These are phyloP conservation scores for Pestalotiopsis sp. DNA, from an alignment of 2,329 filamentous ascomycete species.

Conservation along the genomic window DNA sequence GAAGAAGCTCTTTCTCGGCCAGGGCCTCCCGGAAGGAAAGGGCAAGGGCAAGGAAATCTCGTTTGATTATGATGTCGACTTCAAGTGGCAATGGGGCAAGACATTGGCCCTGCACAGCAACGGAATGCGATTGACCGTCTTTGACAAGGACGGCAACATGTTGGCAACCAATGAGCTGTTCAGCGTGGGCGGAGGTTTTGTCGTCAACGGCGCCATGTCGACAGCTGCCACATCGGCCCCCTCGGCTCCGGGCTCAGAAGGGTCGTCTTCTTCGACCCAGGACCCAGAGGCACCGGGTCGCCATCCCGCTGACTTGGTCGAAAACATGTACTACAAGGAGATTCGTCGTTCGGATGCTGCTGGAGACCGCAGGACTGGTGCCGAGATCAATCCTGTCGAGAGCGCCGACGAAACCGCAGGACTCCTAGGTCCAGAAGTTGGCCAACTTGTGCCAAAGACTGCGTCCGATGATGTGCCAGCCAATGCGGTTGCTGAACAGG, in stretches of 20 bases:
- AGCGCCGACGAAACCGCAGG: slow-evolving; percentile 18
- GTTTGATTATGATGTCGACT: slow-evolving; percentile 53
- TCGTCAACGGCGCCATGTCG: slow-evolving; percentile 52
- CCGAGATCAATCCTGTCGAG: slow-evolving; percentile 42
- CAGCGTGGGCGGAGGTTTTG: slow-evolving; percentile 55
- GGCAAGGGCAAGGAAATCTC: slow-evolving; percentile 45
- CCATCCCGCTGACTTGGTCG: slow-evolving; percentile 51
- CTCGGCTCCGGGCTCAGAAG: slow-evolving; percentile 16
- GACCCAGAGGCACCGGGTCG: slow-evolving; percentile 20
- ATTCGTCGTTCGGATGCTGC: slow-evolving; percentile 49
- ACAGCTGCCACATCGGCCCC: slow-evolving; percentile 35
- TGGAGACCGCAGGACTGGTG: slow-evolving; percentile 45
- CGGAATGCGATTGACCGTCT: slow-evolving; percentile 54
- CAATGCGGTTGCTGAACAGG: slow-evolving; percentile 19
- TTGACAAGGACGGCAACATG: slow-evolving; percentile 47
- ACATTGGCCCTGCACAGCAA: slow-evolving; percentile 56
- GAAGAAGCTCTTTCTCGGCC: slow-evolving; percentile 47
- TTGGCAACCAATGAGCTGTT: slow-evolving; percentile 54
- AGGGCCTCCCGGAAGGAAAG: slow-evolving; percentile 39
- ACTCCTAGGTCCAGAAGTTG: slow-evolving; percentile 14
- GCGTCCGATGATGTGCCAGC: slow-evolving; percentile 17
- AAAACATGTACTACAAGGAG: slow-evolving; percentile 56
- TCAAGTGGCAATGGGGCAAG: slow-evolving; percentile 53
- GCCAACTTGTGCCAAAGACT: slow-evolving; percentile 10
- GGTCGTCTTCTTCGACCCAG: slow-evolving; percentile 12